Base-by-base conservation (phyloP, 148 eudicot species). In the Tetragonia tetragonoides region DNA sequence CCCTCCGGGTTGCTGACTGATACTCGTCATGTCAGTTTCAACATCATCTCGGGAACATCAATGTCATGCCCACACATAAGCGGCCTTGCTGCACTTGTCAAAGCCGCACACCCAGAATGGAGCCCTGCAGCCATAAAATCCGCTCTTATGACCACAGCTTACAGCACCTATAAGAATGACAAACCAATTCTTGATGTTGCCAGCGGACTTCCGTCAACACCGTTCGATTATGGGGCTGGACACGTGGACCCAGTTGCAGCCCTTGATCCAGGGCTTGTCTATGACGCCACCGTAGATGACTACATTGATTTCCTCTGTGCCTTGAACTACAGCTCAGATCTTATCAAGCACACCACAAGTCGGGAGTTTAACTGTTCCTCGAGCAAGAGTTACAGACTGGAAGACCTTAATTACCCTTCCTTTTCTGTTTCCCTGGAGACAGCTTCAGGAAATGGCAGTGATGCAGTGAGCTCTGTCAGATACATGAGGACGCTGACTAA, bases 1-100 rank as follows among this genome's bases (percentile, higher is more conserved):
- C 98, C 98, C 3, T 86, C 88, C 0, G 91, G 86, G 6, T 68
- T 90, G 78, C 68, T 60, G n/a, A 80, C 66, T 9, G 98, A 94
- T 76, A 75, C 81, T 6, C 81, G 98, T 57, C 85, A 79, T 42
- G 94, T 89, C 68, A 85, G 74, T 76, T 94, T 92, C 87, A 94
- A 94, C 87, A 92, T 94, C 73, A 75, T 90, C 51, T 94, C 98
- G 0, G 98, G 98, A n/a, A 94, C 98, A 39, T 94, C 98, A 0
- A 94, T 94, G 98, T 89, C 97, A 10, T 94, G 97, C 76, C 98
- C 98, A 39, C 98, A 94, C 57, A 84, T 91, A 54, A 91, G 92
- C 38, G 98, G 98, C 44, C 71, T 93, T 61, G 97, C 96, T n/a
- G 92, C 92, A 14, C 81, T 94, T 8, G 62, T 92, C 78, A 94